Evolutionary conservation across 1,139 yeast species (phyloP).

Genomic region (Pichia sp.): DNA sequence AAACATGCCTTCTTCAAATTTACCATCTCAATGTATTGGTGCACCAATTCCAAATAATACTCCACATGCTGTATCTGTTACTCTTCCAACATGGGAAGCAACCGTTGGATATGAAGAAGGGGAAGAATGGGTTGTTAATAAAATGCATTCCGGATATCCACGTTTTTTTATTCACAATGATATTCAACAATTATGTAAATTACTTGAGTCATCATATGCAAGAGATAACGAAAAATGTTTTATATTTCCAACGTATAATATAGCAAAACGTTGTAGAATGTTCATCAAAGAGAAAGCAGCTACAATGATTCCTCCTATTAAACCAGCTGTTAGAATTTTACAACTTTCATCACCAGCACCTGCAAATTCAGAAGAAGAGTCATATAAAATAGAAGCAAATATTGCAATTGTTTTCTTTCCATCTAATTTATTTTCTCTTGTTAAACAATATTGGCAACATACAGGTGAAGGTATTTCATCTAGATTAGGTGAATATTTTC

Average conservation of each 20-base stretch:
- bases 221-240: constrained; percentile 67
- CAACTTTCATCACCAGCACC: constrained; percentile 77
- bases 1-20: constrained; percentile 8
- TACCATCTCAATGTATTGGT: constrained; percentile 49
- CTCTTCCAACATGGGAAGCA: constrained; percentile 91
- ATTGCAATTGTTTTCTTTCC: constrained; percentile 78
- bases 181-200: constrained; percentile 54
- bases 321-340: constrained; percentile 51
- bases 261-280: constrained; percentile 81
- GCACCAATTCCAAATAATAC: constrained; percentile 83
- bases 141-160: constrained; percentile 87
- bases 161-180: constrained; percentile 73
- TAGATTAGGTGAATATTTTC: constrained; percentile 77
- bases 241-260: constrained; percentile 69
- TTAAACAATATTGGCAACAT: constrained; percentile 93
- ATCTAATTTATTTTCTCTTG: constrained; percentile 46
- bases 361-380: constrained; percentile 48
- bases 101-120: constrained; percentile 92
- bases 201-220: constrained; percentile 58
- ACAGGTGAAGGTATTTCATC: constrained; percentile 94
- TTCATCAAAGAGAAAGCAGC: constrained; percentile 45
- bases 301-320: constrained; percentile 24
- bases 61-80: constrained; percentile 88
- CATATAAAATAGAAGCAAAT: constrained; percentile 55
- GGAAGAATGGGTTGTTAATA: constrained; percentile 70